Conservation (phyloP, 2,329 filamentous ascomycete species). For the Torrubiella hemipterigena region DNA sequence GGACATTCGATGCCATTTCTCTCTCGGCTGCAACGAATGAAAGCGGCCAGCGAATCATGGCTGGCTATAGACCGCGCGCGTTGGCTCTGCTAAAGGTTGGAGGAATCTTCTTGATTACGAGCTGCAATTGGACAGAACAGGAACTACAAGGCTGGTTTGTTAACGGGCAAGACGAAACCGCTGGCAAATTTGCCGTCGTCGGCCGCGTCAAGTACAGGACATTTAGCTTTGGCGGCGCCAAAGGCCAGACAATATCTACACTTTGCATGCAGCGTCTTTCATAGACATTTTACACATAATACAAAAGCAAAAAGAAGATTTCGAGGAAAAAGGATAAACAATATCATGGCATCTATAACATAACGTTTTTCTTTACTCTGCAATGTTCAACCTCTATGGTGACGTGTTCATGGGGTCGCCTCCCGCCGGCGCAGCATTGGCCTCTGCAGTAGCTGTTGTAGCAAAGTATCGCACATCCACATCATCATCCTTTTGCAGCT, state of each 20-base stretch:
- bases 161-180: slow-evolving; percentile 13
- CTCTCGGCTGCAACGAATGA: slow-evolving; percentile 47
- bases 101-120: slow-evolving; percentile 75
- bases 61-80: slow-evolving; percentile 62
- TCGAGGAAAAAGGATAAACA: slow-evolving; percentile 6
- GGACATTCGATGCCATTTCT: slow-evolving; percentile 91
- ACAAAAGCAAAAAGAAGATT: slow-evolving; percentile 2
- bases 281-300: background rate
- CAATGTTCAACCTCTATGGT: slow-evolving; percentile 38
- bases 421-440: slow-evolving; percentile 30
- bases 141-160: slow-evolving; percentile 77
- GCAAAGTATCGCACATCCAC: slow-evolving; percentile 98
- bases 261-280: slow-evolving; percentile 38
- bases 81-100: slow-evolving; percentile 55
- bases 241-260: slow-evolving; percentile 81
- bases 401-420: slow-evolving; percentile 55
- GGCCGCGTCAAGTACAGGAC: slow-evolving; percentile 68
- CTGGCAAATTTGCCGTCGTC: slow-evolving; percentile 43
- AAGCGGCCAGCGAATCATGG: slow-evolving; percentile 50
- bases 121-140: slow-evolving; percentile 94
- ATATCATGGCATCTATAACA: slow-evolving; percentile 7
- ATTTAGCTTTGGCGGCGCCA: slow-evolving; percentile 80
- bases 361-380: slow-evolving; percentile 3
- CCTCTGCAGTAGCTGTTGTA: slow-evolving; percentile 65
- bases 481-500: slow-evolving; percentile 93